Percentiles rank a stretch among this genome's conserved stretches.
phyloP scores from a whole-genome alignment of 2,329 filamentous ascomycete genomes.

The Penicillium sp. region DNA sequence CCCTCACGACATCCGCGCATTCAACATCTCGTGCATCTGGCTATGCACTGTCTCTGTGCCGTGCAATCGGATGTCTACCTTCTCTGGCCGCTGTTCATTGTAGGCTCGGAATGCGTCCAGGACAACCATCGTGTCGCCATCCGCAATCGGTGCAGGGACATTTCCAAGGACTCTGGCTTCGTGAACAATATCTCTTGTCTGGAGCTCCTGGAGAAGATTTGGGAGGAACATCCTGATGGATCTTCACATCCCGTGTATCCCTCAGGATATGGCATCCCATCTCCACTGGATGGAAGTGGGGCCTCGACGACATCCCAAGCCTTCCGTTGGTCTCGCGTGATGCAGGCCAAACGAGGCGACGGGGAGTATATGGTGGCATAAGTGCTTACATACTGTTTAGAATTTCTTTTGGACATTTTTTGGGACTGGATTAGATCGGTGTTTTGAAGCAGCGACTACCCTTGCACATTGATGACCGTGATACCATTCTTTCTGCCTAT shows the following conservation, averaged over 20 bases:
- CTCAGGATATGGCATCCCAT: constrained; percentile 13
- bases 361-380: constrained; percentile 40
- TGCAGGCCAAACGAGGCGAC: constrained; percentile 34
- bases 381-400: no score
- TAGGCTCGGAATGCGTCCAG: constrained; percentile 81
- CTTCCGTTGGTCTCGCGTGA: constrained; percentile 36
- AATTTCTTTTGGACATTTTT: neutral
- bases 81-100: constrained; percentile 87
- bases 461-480: constrained; percentile 10
- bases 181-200: constrained; percentile 86
- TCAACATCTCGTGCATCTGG: constrained; percentile 73
- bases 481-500: constrained; percentile 19
- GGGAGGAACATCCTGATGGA: constrained; percentile 48
- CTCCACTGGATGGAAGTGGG: constrained; percentile 13
- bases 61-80: constrained; percentile 82
- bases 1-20: constrained; percentile 71
- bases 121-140: constrained; percentile 73
- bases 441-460: constrained; percentile 9
- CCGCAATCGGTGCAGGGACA: constrained; percentile 72
- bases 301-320: constrained; percentile 18
- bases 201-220: constrained; percentile 78
- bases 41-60: constrained; percentile 74
- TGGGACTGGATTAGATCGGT: neutral
- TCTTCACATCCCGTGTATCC: constrained; percentile 21
- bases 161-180: constrained; percentile 83